Evolutionary conservation across 2,329 filamentous ascomycete genomes (phyloP).

Genomic region (Aspergillus unguis): DNA sequence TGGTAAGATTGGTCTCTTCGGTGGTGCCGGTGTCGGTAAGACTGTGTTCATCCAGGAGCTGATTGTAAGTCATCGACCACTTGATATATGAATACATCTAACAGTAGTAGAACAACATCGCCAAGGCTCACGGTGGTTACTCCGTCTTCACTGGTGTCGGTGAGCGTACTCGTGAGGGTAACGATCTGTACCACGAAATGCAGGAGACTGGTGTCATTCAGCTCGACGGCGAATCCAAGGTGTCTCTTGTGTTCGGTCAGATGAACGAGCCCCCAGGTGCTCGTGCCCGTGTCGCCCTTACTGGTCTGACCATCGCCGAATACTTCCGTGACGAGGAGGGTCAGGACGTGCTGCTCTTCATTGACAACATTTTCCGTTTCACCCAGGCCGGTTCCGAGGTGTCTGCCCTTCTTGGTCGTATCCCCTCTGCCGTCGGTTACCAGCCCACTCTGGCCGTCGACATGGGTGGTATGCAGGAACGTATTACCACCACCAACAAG

Average conservation of each 20-base stretch:
- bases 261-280: constrained; percentile 99
- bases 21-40: constrained; percentile 99
- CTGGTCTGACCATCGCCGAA: constrained; percentile 67
- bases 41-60: constrained; percentile 99
- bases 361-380: constrained; percentile 99
- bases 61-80: constrained; percentile 61
- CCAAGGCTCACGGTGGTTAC: constrained; percentile 99
- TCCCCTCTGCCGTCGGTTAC: constrained; percentile 99
- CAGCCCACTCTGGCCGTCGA: constrained; percentile 97
- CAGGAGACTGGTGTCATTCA: constrained; percentile 99
- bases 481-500: constrained; percentile 99
- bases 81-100: not conserved
- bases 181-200: constrained; percentile 99
- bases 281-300: constrained; percentile 98
- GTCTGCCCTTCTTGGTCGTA: constrained; percentile 98
- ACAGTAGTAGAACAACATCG: constrained; percentile 83
- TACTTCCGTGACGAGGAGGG: constrained; percentile 79
- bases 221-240: constrained; percentile 98
- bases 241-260: constrained; percentile 98
- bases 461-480: constrained; percentile 99
- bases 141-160: constrained; percentile 99
- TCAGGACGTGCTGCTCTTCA: constrained; percentile 98
- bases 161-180: constrained; percentile 99
- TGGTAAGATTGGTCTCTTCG: constrained; percentile 99
- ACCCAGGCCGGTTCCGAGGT: constrained; percentile 99